Conservation (phyloP, 371 early-diverging fungal species). For the Mortierella sp. region DNA sequence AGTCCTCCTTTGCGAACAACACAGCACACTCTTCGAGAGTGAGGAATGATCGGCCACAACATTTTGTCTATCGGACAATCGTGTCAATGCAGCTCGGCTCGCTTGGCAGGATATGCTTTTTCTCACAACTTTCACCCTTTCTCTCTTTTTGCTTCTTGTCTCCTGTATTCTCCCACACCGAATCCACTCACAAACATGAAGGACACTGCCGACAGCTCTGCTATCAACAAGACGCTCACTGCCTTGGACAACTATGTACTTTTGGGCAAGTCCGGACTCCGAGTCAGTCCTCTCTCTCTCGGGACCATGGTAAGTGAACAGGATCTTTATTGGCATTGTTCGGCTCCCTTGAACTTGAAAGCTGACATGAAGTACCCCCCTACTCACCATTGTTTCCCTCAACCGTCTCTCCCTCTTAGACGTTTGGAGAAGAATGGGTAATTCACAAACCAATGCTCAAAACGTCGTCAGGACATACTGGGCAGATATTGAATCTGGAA, state of each 20-base stretch:
- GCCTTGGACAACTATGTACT: constrained; percentile 56
- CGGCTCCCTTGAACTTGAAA: not conserved
- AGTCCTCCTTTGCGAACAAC: too few relatives aligned
- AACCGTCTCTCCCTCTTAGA: constrained; percentile 12
- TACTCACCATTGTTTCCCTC: too few relatives aligned
- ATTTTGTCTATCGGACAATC: too few relatives aligned
- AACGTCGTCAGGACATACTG: not conserved
- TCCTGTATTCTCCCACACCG: not conserved
- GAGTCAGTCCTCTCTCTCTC: constrained; percentile 56
- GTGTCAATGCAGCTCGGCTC: too few relatives aligned
- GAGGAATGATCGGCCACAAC: too few relatives aligned
- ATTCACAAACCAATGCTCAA: not conserved
- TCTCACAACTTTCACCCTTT: not conserved
- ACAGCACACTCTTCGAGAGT: too few relatives aligned
- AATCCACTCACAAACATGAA: constrained; percentile 51
- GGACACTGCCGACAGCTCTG: constrained; percentile 37
- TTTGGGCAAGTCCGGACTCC: constrained; percentile 54
- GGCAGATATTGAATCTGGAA: not conserved
- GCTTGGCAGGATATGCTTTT: too few relatives aligned
- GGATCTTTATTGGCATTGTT: not conserved
- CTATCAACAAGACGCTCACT: constrained; percentile 33
- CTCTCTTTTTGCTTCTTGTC: not conserved
- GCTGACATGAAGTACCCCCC: not conserved
- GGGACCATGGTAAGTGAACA: constrained; percentile 52
- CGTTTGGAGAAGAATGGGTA: constrained; percentile 55